A percentile compares a stretch with the other conserved stretches of the same genome.
phyloP scores from a whole-genome alignment of 2,329 filamentous ascomycete species.

The Aspergillus japonicus region DNA sequence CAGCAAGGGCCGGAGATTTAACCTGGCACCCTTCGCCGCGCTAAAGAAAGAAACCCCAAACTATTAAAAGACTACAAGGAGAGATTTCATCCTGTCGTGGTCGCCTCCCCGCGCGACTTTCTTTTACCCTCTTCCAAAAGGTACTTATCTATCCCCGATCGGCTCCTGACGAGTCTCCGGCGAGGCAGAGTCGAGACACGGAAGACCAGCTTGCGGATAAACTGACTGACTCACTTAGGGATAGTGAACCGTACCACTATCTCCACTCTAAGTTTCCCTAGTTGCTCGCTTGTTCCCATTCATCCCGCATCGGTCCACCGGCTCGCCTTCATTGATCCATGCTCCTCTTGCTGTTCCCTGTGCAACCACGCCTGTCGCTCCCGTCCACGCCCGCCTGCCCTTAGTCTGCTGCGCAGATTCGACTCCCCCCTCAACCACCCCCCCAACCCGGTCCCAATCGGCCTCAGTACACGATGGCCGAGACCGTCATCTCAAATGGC shows the following conservation, averaged over 20 bases:
- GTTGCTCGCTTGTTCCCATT: constrained; percentile 27
- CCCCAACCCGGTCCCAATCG: constrained; percentile 18
- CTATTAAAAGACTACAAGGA: background rate
- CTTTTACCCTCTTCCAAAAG: background rate
- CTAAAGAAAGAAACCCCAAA: constrained; percentile 4
- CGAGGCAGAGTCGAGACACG: constrained; percentile 13
- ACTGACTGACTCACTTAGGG: constrained; percentile 17
- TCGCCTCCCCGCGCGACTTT: background rate
- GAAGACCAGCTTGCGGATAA: constrained; percentile 9
- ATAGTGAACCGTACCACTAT: constrained; percentile 13
- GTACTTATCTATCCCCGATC: constrained; percentile 3
- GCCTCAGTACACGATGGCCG: constrained; percentile 36
- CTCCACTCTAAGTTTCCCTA: constrained; percentile 15
- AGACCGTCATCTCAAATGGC: constrained; percentile 33
- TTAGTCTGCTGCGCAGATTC: constrained; percentile 36
- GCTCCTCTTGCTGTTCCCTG: constrained; percentile 25
- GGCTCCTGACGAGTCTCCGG: background rate
- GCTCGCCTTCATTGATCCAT: constrained; percentile 31
- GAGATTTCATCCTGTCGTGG: background rate
- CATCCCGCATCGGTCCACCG: constrained; percentile 29
- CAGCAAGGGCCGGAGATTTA: constrained; percentile 21
- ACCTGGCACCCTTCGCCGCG: background rate
- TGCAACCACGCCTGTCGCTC: constrained; percentile 30
- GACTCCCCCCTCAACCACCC: constrained; percentile 18
- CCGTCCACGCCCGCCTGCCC: constrained; percentile 16